Base-by-base conservation (phyloP, 129 eudicot genomes). In the Lactuca saligna region DNA sequence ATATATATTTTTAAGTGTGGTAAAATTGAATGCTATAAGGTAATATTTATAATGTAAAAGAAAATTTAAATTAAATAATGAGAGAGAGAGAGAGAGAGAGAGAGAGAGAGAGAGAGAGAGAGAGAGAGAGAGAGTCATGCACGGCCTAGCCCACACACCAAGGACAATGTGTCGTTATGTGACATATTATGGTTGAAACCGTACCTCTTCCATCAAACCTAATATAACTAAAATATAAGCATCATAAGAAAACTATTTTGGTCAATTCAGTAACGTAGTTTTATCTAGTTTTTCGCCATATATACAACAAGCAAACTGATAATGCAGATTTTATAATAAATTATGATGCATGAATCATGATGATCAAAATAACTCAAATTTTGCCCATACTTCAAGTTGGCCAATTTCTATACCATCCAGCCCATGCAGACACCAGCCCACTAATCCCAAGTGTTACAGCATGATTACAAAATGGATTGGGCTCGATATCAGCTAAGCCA, bases 341-440 rank as follows among this genome's bases (percentile, higher is more conserved):
- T 46, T 46, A 46, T 12, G 51, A 46, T 46, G 51, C 51, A 46
- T 8, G 9, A 8, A 1, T 8, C 12, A 8, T 46, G 12, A 61
- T 61, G 8, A 38, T 5, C 34, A 46, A 6, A 6, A 16, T 48
- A 25, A 55, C 25, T 10, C 1, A 14, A 14, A 11, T 8, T 25
- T 25, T 20, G 4, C 61, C 57, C 7, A 7, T 54, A 31, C 34
- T 69, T 82, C 69, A 88, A 13, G 86, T 81, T n/a, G 99, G 99
- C 99, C 99, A 94, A 72, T 90, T 94, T 77, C 96, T 85, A 70
- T 94, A 94, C 99, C 99, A 94, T 15, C 99, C 99, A 68, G 99
- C 97, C 99, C 99, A 94, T 72, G 99, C 97, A 83, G 99, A 94
- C 34, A 94, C 99, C 74, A 92, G 70, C 55, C 98, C 98, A 81